Evolutionary conservation across 1,284 basidiomycete genomes (phyloP).

Genomic region (Hemileia vastatrix): DNA sequence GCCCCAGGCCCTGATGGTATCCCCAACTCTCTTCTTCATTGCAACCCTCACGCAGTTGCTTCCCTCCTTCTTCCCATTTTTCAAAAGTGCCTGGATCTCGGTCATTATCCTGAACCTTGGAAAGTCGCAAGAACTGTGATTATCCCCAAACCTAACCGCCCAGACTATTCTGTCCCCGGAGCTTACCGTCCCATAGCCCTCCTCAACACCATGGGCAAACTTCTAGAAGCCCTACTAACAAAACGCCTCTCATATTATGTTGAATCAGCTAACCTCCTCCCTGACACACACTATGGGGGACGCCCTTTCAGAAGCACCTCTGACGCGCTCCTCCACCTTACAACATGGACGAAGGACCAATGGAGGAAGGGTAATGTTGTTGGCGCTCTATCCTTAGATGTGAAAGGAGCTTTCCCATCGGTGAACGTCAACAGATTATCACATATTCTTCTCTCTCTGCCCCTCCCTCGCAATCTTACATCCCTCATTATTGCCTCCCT

Average conservation of each 20-base stretch:
- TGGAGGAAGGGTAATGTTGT: conserved; percentile 12
- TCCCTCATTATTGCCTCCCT: too few relatives aligned
- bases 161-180: neutral
- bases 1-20: too few relatives aligned
- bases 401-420: conserved; percentile 9
- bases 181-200: conserved; percentile 11
- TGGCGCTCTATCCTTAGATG: conserved; percentile 5
- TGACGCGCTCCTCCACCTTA: neutral
- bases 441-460: too few relatives aligned
- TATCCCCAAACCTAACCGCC: conserved; percentile 1
- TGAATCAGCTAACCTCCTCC: neutral
- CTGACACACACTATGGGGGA: conserved; percentile 4
- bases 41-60: too few relatives aligned
- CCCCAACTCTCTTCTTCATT: too few relatives aligned
- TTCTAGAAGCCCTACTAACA: conserved; percentile 1
- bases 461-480: too few relatives aligned
- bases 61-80: too few relatives aligned
- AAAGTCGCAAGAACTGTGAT: conserved; percentile 3
- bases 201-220: conserved; percentile 4
- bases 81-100: neutral
- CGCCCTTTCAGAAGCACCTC: neutral
- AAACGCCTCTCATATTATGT: conserved; percentile 5
- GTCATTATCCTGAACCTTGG: conserved; percentile 6
- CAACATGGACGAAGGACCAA: conserved; percentile 3
- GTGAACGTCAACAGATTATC: neutral